Base-by-base conservation (phyloP, 2,329 filamentous ascomycete genomes). In the Fusarium sp. region DNA sequence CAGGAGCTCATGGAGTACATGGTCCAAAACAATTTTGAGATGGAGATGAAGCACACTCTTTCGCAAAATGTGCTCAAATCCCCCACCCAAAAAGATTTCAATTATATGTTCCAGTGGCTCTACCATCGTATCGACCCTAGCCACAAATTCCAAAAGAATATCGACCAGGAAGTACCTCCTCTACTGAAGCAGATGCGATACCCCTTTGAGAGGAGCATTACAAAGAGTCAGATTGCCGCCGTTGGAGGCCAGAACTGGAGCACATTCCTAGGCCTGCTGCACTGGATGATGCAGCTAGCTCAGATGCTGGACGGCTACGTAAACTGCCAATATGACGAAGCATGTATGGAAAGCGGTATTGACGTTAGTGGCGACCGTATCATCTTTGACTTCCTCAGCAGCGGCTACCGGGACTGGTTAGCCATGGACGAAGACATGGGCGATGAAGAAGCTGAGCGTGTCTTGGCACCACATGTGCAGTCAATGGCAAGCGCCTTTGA, bases 241-340 rank as follows among this genome's bases (percentile, higher is more conserved):
- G 95, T 98, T 0, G 95, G 95, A 65, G 94, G 93, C 3, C 93
- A 97, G 77, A 98, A 98, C 74, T 99, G 95, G 95, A 91, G 91
- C 61, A 95, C 92, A 0, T 98, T 99, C 72, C 81, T 99, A 11
- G 95, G 93, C 0, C 81, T 99, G 74, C 82, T 99, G 46, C 93
- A 99, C 78, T 99, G 95, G 95, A 94, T 99, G 88, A 97, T 99
- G 94, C 93, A 98, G 76, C 81, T 99, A 47, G 92, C 92, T 5
- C 89, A 94, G 68, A 96, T 98, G 89, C 86, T 98, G 72, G 93
- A 98, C 61, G 86, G 91, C 22, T 98, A 93, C 73, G 81, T 86
- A 2, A 77, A 81, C 51, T 90, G 93, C 56, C 87, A 88, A 42
- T 99, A 97, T 75, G 93, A 97, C 67, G 91, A 97, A 48, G 93